These are phyloP conservation scores for Suhomyces kunorum DNA, from an alignment of 1,139 yeast species.

Conservation along the genomic window DNA sequence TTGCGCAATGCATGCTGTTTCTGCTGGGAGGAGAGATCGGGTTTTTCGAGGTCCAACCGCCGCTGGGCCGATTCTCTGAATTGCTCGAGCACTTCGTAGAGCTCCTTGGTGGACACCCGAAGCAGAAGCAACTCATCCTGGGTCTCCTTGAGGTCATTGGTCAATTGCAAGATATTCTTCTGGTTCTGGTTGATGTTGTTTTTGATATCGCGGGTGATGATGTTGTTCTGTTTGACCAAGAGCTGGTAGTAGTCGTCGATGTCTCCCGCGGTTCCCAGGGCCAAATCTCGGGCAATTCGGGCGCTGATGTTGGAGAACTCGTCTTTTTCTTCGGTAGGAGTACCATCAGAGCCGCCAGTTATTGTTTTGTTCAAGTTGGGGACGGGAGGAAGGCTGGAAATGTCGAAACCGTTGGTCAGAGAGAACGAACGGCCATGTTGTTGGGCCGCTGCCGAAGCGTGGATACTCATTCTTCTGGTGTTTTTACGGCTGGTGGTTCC, in stretches of 20 bases:
- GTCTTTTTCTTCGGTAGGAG: constrained; percentile 16
- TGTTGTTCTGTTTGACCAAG: constrained; percentile 52
- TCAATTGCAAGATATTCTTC: constrained; percentile 67
- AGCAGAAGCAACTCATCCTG: constrained; percentile 64
- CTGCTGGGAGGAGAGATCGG: constrained; percentile 12
- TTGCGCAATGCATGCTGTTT: constrained; percentile 13
- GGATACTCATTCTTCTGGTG: constrained; percentile 45
- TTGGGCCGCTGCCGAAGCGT: constrained; percentile 43
- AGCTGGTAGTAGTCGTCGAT: constrained; percentile 70
- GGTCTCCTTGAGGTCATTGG: constrained; percentile 62
- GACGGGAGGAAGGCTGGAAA: constrained; percentile 40
- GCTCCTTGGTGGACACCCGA: constrained; percentile 59
- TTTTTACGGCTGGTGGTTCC: constrained; percentile 24
- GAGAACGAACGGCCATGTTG: constrained; percentile 34
- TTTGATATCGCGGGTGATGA: constrained; percentile 65
- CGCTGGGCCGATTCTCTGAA: constrained; percentile 72
- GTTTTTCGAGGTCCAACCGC: constrained; percentile 47
- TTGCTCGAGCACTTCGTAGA: constrained; percentile 63
- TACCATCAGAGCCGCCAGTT: constrained; percentile 16
- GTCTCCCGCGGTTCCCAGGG: constrained; percentile 70
- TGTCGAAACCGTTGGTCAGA: constrained; percentile 27
- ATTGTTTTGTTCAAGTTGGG: constrained; percentile 30
- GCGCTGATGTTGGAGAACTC: constrained; percentile 37
- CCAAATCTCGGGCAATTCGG: constrained; percentile 55
- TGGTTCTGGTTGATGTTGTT: constrained; percentile 69